These are phyloP conservation scores for sunflower (Helianthus annuus) DNA, from an alignment of 129 eudicot species.

Conservation along the genomic window DNA sequence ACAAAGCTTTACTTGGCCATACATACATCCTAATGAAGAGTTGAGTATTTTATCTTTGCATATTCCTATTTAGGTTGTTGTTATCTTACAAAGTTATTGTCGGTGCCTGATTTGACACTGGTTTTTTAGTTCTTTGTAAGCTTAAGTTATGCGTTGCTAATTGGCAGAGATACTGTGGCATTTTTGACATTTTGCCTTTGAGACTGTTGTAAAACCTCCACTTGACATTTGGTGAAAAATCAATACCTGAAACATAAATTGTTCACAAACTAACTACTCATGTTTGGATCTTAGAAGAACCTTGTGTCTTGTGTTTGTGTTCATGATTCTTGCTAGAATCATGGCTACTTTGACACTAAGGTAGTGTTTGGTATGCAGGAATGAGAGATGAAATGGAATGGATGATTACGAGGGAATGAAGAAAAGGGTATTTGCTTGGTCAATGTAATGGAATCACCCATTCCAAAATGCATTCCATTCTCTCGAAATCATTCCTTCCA, in stretches of 20 bases:
- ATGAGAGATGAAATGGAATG: too few relatives aligned
- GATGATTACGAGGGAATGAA: too few relatives aligned
- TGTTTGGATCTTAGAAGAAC: conserved; percentile 4
- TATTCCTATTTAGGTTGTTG: conserved; percentile 36
- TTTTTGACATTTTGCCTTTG: conserved; percentile 35
- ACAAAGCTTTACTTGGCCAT: conserved; percentile 35
- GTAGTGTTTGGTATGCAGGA: too few relatives aligned
- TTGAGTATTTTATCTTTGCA: conserved; percentile 58
- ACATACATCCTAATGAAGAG: conserved; percentile 33
- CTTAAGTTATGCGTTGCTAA: conserved; percentile 17
- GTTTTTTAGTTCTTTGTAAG: conserved; percentile 27
- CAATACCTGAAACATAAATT: background rate
- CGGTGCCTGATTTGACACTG: conserved; percentile 37
- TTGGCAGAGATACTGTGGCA: conserved; percentile 33
- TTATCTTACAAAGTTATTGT: conserved; percentile 15
- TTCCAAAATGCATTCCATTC: too few relatives aligned
- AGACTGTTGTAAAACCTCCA: conserved; percentile 20
- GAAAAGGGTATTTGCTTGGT: too few relatives aligned
- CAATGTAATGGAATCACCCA: too few relatives aligned
- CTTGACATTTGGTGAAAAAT: background rate
- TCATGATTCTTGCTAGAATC: background rate
- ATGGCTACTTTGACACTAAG: background rate
- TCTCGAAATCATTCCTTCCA: too few relatives aligned
- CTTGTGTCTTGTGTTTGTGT: conserved; percentile 8
- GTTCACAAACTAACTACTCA: conserved; percentile 11